Base-by-base conservation (phyloP, 192 early-diverging fungal genomes). In the Paraglomus brasilianum region DNA sequence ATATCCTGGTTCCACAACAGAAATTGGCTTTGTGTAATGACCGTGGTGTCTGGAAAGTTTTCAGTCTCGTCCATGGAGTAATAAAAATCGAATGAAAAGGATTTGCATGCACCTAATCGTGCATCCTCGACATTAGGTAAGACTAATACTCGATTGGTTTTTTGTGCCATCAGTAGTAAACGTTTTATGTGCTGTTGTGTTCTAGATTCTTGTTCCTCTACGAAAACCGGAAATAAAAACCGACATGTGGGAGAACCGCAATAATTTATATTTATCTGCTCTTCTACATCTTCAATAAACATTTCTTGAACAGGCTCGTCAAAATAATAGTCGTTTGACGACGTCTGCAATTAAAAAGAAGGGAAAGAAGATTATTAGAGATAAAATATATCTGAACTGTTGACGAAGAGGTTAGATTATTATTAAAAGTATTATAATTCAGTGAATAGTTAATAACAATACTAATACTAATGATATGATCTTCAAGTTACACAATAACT, bases 141-240 rank as follows among this genome's bases (percentile, higher is more conserved):
- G 6, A 56, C 53, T 14, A 56, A 38, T 22, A 21, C 39, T 14
- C 53, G 53, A 56, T 56, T 56, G 14, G 39, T 5, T 14, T 22
- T 5, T 56, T 5, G 17, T 5, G 53, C 53, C 14, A 56, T 14
- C 5, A 38, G 21, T 8, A 14, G 19, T 3, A 38, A 24, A 24
- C 24, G 5, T 10, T 13, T 22, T 7, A 21, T 7, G 39, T 56
- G 53, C 13, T 22, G 19, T 38, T 24, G 24, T 5, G 22, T 19
- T 1, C 53, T 22, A 24, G 53, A 14, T 56, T 56, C 53, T 56
- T 56, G 53, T 24, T 56, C 53, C 7, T 1, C 1, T 5, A 61
- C 1, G 5, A 24, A 70, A 9, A n/a, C 36, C 13, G 69, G 56
- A 11, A 70, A 70, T 41, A 70, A 57, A 58, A 60, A 70, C 42